Evolutionary conservation across 78 protist species (phyloP).

Genomic region (Dictyostelium intermedium): DNA sequence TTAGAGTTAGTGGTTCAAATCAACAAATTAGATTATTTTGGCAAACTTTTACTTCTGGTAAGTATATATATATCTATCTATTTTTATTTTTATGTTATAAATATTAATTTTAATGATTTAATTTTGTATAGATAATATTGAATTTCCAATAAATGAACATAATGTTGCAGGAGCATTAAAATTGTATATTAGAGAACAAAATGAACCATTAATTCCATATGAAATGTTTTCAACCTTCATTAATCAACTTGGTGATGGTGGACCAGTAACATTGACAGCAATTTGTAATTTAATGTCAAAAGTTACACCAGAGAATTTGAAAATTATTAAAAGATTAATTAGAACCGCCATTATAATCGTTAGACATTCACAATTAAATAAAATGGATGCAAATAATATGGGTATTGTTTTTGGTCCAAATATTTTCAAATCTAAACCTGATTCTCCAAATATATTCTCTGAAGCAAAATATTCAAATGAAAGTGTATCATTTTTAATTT

Average conservation of each 20-base stretch:
- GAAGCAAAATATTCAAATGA: conserved; percentile 63
- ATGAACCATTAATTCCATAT: conserved; percentile 34
- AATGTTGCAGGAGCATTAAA: conserved; percentile 58
- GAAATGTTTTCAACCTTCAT: conserved; percentile 23
- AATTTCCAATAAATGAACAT: conserved; percentile 40
- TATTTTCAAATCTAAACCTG: conserved; percentile 32
- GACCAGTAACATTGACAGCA: not conserved
- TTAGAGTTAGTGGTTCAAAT: conserved; percentile 50
- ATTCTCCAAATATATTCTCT: conserved; percentile 27
- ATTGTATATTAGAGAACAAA: conserved; percentile 69
- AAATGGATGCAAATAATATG: conserved; percentile 62
- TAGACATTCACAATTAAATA: conserved; percentile 40
- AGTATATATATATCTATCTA: not conserved
- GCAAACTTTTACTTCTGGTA: conserved; percentile 39
- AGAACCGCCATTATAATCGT: conserved; percentile 6
- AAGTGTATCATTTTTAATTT: conserved; percentile 23
- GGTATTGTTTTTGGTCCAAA: conserved; percentile 72
- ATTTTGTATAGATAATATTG: conserved; percentile 20
- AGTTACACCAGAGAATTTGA: conserved; percentile 19
- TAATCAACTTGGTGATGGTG: not conserved
- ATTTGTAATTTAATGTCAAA: not conserved
- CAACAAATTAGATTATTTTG: conserved; percentile 54
- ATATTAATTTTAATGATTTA: not conserved
- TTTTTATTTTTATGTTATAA: too few relatives aligned
- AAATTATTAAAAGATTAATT: conserved; percentile 40